Conservation (phyloP, 2,329 filamentous ascomycete species). For the Magnaporthales sp. region DNA sequence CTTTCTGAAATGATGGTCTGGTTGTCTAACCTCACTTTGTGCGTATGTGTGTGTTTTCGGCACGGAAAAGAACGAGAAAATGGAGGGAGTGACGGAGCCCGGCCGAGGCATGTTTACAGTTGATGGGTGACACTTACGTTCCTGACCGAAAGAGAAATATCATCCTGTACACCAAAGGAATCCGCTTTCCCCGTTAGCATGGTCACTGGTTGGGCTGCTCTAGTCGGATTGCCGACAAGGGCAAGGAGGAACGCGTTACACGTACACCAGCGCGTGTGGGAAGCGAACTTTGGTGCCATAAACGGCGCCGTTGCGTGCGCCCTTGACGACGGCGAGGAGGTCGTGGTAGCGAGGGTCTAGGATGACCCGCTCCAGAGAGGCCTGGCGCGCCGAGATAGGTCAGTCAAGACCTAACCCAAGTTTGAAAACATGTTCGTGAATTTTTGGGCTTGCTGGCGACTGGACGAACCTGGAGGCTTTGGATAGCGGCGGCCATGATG, state of each 20-base stretch:
- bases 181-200: conserved; percentile 7
- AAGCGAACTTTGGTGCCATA: conserved; percentile 98
- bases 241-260: neutral
- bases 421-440: too few relatives aligned
- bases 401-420: neutral
- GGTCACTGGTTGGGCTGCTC: neutral
- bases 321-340: conserved; percentile 78
- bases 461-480: neutral
- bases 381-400: conserved; percentile 33
- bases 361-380: conserved; percentile 64
- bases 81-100: conserved; percentile 21
- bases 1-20: neutral
- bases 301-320: conserved; percentile 89
- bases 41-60: neutral
- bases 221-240: neutral
- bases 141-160: conserved; percentile 93
- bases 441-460: neutral
- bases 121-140: conserved; percentile 43
- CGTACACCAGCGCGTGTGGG: conserved; percentile 82
- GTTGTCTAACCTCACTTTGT: neutral
- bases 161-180: conserved; percentile 54
- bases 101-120: neutral
- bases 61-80: conserved; percentile 4
- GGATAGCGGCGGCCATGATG: neutral
- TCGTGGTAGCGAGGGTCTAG: conserved; percentile 82